phyloP scores from a whole-genome alignment of 495 filamentous ascomycete genomes.

The Bombardia bombarda region DNA sequence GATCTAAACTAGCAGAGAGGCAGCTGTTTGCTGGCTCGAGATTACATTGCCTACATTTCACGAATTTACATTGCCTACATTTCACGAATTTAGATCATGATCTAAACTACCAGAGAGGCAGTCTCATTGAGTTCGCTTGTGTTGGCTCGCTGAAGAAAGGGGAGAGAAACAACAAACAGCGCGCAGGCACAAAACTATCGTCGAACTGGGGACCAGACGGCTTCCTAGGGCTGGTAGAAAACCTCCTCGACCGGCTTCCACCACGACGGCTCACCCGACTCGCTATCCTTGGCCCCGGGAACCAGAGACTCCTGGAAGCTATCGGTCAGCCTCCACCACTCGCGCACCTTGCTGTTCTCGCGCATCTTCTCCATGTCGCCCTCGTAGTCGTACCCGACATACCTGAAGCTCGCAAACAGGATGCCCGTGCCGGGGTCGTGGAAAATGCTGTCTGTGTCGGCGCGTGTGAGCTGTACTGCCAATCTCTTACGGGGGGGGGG shows the following conservation, averaged over 20 bases:
- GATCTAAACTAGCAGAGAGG: too few species aligned
- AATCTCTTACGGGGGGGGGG: not conserved
- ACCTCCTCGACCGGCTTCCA: conserved; percentile 68
- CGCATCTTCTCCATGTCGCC: conserved; percentile 67
- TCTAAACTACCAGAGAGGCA: too few species aligned
- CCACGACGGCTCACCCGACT: conserved; percentile 55
- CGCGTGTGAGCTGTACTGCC: not conserved
- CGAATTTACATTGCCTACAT: too few species aligned
- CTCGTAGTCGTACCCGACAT: conserved; percentile 59
- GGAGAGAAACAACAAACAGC: too few species aligned
- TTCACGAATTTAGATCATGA: too few species aligned
- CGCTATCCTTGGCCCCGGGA: conserved; percentile 53
- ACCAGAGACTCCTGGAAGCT: conserved; percentile 57
- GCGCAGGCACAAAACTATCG: too few species aligned
- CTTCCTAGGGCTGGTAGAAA: conserved; percentile 49
- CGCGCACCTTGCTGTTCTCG: conserved; percentile 58
- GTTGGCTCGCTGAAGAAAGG: too few species aligned
- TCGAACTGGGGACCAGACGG: too few species aligned
- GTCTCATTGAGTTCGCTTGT: too few species aligned
- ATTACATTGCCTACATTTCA: too few species aligned
- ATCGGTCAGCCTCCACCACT: conserved; percentile 78
- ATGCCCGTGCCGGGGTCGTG: conserved; percentile 52
- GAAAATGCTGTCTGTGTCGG: conserved; percentile 59
- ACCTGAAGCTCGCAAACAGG: conserved; percentile 68
- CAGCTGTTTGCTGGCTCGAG: too few species aligned